Percentiles rank a stretch among this genome's conserved stretches.
phyloP scores from a whole-genome alignment of 208 protist genomes.

The Phytomonas francai region DNA sequence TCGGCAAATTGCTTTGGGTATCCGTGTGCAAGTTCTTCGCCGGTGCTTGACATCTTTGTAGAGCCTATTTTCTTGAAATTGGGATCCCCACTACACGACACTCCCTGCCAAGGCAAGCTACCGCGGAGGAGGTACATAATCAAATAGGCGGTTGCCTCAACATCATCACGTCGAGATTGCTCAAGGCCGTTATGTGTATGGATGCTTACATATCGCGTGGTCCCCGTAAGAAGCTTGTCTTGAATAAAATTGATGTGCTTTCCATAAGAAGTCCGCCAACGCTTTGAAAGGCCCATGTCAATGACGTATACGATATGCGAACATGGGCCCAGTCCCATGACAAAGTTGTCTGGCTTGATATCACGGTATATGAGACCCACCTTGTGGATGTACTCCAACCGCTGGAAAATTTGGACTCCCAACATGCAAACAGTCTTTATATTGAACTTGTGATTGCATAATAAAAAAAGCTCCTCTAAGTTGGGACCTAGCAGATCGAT shows the following conservation, averaged over 20 bases:
- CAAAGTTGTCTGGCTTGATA: constrained; percentile 90
- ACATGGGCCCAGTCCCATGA: constrained; percentile 58
- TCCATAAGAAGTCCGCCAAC: constrained; percentile 47
- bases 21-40: constrained; percentile 36
- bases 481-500: constrained; percentile 98
- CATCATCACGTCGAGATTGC: constrained; percentile 83
- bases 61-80: constrained; percentile 44
- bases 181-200: constrained; percentile 97
- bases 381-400: constrained; percentile 92
- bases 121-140: constrained; percentile 98
- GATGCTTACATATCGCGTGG: constrained; percentile 87
- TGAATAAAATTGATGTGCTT: constrained; percentile 75
- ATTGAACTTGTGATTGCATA: constrained; percentile 83
- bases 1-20: constrained; percentile 52
- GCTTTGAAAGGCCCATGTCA: constrained; percentile 75
- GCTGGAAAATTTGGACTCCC: constrained; percentile 90
- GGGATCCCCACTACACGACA: constrained; percentile 31
- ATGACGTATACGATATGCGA: constrained; percentile 76
- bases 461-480: constrained; percentile 97
- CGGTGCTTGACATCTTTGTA: constrained; percentile 47
- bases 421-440: constrained; percentile 95
- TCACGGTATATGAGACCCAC: constrained; percentile 82
- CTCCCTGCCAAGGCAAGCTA: constrained; percentile 93
- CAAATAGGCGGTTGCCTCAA: constrained; percentile 87
- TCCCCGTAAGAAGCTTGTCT: constrained; percentile 65